Conservation (phyloP, 345 rosid species). For the Reutealis trisperma region DNA sequence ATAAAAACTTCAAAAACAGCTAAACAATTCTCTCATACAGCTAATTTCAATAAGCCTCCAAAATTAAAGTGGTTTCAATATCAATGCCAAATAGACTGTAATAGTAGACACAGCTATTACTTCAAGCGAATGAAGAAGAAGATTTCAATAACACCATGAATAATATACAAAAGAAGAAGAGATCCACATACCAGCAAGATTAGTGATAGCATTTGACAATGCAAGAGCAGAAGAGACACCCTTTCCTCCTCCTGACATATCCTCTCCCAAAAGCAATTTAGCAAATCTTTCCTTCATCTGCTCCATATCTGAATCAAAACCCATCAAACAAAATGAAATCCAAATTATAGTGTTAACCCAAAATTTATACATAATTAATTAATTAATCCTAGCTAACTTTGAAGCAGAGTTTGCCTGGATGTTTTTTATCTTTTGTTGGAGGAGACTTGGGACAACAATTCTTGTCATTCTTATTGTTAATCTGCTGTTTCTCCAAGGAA, state of each 20-base stretch:
- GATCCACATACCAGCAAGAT: conserved; percentile 39
- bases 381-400: too few relatives aligned
- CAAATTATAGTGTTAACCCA: not conserved
- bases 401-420: conserved; percentile 27
- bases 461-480: not conserved
- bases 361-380: not conserved
- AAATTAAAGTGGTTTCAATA: too few relatives aligned
- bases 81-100: too few relatives aligned
- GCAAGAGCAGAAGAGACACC: conserved; percentile 52
- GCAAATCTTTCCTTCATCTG: conserved; percentile 49
- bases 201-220: conserved; percentile 51
- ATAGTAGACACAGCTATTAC: too few relatives aligned
- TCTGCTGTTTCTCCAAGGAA: conserved; percentile 8
- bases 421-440: conserved; percentile 18
- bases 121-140: not conserved
- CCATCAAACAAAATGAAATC: not conserved
- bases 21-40: too few relatives aligned
- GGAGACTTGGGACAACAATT: conserved; percentile 21
- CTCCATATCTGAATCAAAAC: conserved; percentile 38
- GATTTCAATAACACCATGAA: too few relatives aligned
- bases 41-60: too few relatives aligned
- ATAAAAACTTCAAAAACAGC: too few relatives aligned
- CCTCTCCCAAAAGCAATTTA: conserved; percentile 49
- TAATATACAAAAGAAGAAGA: not conserved
- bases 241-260: conserved; percentile 55